phyloP scores from a whole-genome alignment of 371 early-diverging fungal genomes.

The Mucor lusitanicus region DNA sequence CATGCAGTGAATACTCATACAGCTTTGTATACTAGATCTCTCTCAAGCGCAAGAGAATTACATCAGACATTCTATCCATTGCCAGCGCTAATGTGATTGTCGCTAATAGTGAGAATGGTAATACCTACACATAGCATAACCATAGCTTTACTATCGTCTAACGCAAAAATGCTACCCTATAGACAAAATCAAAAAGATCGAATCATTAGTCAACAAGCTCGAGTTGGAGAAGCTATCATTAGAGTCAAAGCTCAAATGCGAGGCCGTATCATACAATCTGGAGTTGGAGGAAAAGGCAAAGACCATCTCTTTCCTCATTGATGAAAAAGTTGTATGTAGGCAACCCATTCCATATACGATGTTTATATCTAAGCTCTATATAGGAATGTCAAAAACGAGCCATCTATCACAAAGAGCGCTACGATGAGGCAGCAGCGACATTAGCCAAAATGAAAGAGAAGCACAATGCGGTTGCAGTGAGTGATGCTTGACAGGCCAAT shows the following conservation, averaged over 20 bases:
- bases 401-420: conserved; percentile 1
- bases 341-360: too few relatives aligned
- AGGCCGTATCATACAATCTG: not conserved
- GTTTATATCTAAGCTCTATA: too few relatives aligned
- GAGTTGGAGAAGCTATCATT: not conserved
- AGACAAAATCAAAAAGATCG: not conserved
- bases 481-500: not conserved
- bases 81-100: not conserved
- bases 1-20: not conserved
- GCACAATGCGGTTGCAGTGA: conserved; percentile 5
- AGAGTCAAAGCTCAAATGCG: not conserved
- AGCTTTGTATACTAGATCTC: not conserved
- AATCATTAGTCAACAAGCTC: not conserved
- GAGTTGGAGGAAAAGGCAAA: not conserved
- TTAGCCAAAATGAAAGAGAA: conserved; percentile 5
- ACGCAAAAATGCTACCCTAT: not conserved
- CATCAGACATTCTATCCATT: not conserved
- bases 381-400: conserved; percentile 9
- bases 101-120: not conserved
- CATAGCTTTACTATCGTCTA: not conserved
- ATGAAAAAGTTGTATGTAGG: not conserved
- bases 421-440: not conserved
- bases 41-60: not conserved
- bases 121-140: not conserved
- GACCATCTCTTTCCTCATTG: not conserved